Evolutionary conservation across 352 stramenopile species (phyloP), one percentile per base, ranked within the genome.

Genomic region (Phytophthora pinifolia): DNA sequence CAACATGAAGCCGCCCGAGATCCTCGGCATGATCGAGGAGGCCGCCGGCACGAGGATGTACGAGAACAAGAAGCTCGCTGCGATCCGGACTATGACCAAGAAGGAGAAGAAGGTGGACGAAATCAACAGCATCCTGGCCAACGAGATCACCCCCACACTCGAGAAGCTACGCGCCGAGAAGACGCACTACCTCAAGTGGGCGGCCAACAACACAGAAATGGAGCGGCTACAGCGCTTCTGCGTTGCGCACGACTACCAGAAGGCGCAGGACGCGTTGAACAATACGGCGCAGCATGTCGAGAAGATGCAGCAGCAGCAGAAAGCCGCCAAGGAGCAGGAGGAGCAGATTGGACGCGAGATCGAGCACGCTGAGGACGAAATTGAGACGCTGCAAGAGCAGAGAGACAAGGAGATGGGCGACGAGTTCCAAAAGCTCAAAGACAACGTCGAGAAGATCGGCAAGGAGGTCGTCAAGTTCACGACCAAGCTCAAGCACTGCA

Each of bases 1-100:
- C 30, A 99, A 99, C 72, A 99, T 99, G 98, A 99, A 99, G 70
- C 97, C 98, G 4, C 80, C 88, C 6, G 98, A 99, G 79, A 99
- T 99, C 69, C 79, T 99, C 13, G 94, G 96, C 36, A 99, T 99
- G 97, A 98, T 99, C 18, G 98, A 99, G 79, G 98, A 99, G 66
- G 97, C 98, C 1, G 97, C 97, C 5, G 98, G 98, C 18, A 99
- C 98, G 44, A 86, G 97, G 53, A 99, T 99, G 98, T 99, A 99
- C 79, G 98, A 99, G 74, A 99, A 97, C 54, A 99, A 99, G 70
- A 98, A 99, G 79, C 80, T 97, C 17, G 86, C 83, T 29, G 96
- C 98, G 27, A 79, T 99, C 46, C 98, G 98, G 79, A 99, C 97
- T 27, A 99, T 99, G 74, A 92, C 98, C 22, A 99, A 99, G 74